A percentile compares a stretch with the other conserved stretches of the same genome.
These are phyloP conservation scores for Mycosarcoma mackinlayi DNA, from an alignment of 1,284 basidiomycete species.

Conservation along the genomic window DNA sequence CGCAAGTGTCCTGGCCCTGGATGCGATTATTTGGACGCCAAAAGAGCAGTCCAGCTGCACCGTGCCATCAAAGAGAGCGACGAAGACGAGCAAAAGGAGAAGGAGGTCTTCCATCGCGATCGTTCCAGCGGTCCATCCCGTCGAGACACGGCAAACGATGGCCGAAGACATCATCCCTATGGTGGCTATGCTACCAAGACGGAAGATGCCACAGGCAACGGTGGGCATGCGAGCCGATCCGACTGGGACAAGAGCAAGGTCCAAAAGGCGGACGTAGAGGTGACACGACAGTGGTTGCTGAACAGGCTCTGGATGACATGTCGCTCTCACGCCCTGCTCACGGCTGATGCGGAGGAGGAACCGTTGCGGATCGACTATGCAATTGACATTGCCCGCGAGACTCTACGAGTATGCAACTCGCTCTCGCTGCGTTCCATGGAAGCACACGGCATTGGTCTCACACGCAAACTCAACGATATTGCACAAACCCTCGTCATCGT, in stretches of 20 bases:
- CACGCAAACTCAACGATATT: slow-evolving; percentile 58
- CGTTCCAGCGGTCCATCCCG: slow-evolving; percentile 11
- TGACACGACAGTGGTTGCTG: slow-evolving; percentile 57
- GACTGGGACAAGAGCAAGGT: slow-evolving; percentile 50
- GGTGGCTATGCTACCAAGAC: slow-evolving; percentile 8
- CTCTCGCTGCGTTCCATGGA: slow-evolving; percentile 54
- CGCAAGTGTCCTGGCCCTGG: slow-evolving; percentile 49
- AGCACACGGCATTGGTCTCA: slow-evolving; percentile 57
- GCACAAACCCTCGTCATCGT: slow-evolving; percentile 56
- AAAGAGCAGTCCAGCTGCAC: slow-evolving; percentile 48
- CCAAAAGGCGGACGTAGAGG: slow-evolving; percentile 58
- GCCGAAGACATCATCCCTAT: slow-evolving; percentile 26
- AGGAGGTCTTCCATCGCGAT: slow-evolving; percentile 29
- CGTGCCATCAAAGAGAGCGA: slow-evolving; percentile 48
- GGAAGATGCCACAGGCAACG: slow-evolving; percentile 9
- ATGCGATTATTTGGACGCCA: slow-evolving; percentile 46
- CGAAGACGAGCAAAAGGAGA: slow-evolving; percentile 42
- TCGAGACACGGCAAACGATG: slow-evolving; percentile 1
- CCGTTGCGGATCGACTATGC: slow-evolving; percentile 52
- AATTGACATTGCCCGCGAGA: slow-evolving; percentile 55
- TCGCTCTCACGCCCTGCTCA: slow-evolving; percentile 42
- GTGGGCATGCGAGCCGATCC: slow-evolving; percentile 7
- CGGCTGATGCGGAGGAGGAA: slow-evolving; percentile 33
- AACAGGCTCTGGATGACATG: slow-evolving; percentile 59
- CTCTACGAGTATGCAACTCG: slow-evolving; percentile 52